Base-by-base conservation (phyloP, 1,139 yeast genomes). In the Protomyces lactucae-debilis region DNA sequence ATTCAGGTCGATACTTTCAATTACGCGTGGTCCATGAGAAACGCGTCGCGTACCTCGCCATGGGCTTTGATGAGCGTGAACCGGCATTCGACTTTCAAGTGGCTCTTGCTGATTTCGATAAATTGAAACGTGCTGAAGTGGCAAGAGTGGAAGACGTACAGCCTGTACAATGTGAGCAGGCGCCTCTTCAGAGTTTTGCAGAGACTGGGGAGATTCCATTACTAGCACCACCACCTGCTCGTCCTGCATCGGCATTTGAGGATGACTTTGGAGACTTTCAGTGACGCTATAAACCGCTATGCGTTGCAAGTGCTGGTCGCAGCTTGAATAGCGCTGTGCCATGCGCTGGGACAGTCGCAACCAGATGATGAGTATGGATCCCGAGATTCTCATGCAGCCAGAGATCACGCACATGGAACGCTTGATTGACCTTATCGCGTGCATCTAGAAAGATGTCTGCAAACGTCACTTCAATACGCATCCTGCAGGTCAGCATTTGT, bases 11-110 rank as follows among this genome's bases (percentile, higher is more conserved):
- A 46, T 75, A 69, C 64, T 75, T 73, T 66, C 76, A 74, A 52
- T 67, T 75, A 16, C 67, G 73, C 4, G 74, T 75, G 21, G 76
- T 71, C 16, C 73, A 74, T 64, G 76, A 75, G 35, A 64, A 68
- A 8, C 67, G 74, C 51, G 71, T 72, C 35, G 79, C 78, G 5
- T 71, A 71, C 43, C 71, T 80, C 40, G 83, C 83, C 16, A 69
- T 79, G 67, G 78, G 78, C 36, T 79, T 80, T 65, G 70, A 72
- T 1, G 78, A 78, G 67, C 68, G 76, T 16, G 68, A 70, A 45
- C 75, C 73, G 39, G 74, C 79, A 8, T 73, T 75, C 57, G 80
- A 77, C 57, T 78, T 80, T 68, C 76, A 75, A 57, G 72, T 76
- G 23, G 77, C 79, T 16, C 69, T 79, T 25, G 79, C 77, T 67